Percentiles rank a stretch among this genome's conserved stretches.
Conservation (phyloP, 805 yeast genomes). For the Metschnikowia matae region DNA sequence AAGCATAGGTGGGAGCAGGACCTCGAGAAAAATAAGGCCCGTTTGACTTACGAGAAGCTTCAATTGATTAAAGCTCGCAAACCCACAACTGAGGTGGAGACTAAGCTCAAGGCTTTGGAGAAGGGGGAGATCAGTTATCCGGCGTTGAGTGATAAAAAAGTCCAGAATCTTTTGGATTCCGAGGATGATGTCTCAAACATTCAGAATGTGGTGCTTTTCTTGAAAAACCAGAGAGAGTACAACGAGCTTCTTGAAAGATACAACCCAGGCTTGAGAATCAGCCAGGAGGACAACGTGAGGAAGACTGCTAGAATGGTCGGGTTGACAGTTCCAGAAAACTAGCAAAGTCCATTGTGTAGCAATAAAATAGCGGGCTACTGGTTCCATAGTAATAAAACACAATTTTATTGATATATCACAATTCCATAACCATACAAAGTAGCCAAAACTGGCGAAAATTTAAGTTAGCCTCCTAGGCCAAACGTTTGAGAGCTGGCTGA, state of each 20-base stretch:
- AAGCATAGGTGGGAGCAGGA: constrained; percentile 38
- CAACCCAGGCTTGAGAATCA: constrained; percentile 76
- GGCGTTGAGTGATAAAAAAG: constrained; percentile 5
- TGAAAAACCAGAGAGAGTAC: constrained; percentile 72
- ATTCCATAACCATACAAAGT: neutral
- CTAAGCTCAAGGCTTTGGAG: constrained; percentile 23
- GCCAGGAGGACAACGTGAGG: constrained; percentile 72
- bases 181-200: constrained; percentile 33
- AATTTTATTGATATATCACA: neutral
- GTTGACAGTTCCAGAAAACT: constrained; percentile 40
- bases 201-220: constrained; percentile 56
- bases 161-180: constrained; percentile 7
- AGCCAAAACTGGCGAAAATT: neutral
- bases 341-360: neutral
- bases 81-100: constrained; percentile 33
- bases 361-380: too few species aligned
- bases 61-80: constrained; percentile 37
- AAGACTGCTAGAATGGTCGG: constrained; percentile 90
- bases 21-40: constrained; percentile 42
- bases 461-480: constrained; percentile 3
- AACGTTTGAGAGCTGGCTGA: constrained; percentile 6
- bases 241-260: constrained; percentile 78
- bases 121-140: constrained; percentile 14
- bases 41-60: constrained; percentile 46
- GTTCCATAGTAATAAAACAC: neutral